Base-by-base conservation (phyloP, 2,329 filamentous ascomycete genomes). In the Arthrobotrys conoides region DNA sequence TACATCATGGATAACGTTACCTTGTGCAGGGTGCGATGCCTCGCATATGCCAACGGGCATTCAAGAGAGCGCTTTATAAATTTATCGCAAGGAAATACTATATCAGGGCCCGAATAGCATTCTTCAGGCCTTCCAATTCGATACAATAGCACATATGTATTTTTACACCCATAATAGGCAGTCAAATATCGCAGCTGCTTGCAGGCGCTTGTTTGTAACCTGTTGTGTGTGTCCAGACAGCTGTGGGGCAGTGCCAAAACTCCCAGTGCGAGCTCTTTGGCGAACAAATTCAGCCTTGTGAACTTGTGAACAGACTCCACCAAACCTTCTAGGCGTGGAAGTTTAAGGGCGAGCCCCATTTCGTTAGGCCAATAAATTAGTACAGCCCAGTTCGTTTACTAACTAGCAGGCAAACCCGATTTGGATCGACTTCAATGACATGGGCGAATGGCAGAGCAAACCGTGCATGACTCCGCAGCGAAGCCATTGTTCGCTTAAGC, bases 401-500 rank as follows among this genome's bases (percentile, higher is more conserved):
- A n/a, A n/a, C n/a, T 30, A 38, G 36, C 33, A 53, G 44, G 27
- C 33, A 53, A 49, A 76, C 36, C 46, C 27, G 48, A 38, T 41
- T 33, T 24, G 57, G 48, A 55, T 27, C 61, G 24, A 49, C n/a
- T 68, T 63, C 36, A 33, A 44, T 30, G 27, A 22, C 53, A 61
- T 22, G 36, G 36, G 8, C 12, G 5, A 14, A 36, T 16, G 46
- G n/a, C 9, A 30, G 22, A 49, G 61, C 61, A 77, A 77, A 77
- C 67, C 30, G 30, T 77, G 67, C 66, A 66, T 61, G 59, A 63
- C 67, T 61, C 73, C 66, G 18, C 59, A 64, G 16, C 59, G 27
- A 67, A n/a, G 14, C 46, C 3, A 30, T 46, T 48, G 30, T 63
- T 65, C 66, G 73, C 73, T 77, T 70, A 70, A 70, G 66, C 51